phyloP scores from a whole-genome alignment of 305 asterid species.

The Vinca major region DNA sequence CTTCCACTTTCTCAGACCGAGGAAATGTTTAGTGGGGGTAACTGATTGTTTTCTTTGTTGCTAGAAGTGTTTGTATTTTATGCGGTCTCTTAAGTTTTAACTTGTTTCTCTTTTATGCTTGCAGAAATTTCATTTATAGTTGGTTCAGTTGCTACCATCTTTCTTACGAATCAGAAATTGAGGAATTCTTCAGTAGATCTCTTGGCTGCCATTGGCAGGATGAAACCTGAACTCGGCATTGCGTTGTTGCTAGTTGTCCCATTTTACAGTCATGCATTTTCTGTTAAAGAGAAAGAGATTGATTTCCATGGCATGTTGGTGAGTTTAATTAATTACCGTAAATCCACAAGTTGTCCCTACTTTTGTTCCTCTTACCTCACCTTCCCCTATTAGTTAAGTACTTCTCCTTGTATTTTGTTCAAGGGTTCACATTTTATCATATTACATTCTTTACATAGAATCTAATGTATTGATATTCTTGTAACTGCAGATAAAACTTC shows the following conservation, averaged over 20 bases:
- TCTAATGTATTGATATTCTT: conserved; percentile 3
- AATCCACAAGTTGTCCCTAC: conserved; percentile 12
- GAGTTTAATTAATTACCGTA: conserved; percentile 29
- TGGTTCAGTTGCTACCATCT: conserved; percentile 62
- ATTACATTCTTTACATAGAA: conserved; percentile 6
- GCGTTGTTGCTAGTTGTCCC: conserved; percentile 60
- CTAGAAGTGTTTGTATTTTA: conserved; percentile 5
- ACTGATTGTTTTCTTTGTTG: conserved; percentile 6
- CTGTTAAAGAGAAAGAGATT: conserved; percentile 34
- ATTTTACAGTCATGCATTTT: conserved; percentile 63
- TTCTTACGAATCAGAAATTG: conserved; percentile 51
- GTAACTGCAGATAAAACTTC: conserved; percentile 68
- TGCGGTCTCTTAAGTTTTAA: conserved; percentile 12
- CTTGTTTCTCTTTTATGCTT: conserved; percentile 19
- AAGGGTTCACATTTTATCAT: conserved; percentile 9
- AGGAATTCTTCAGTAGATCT: conserved; percentile 50
- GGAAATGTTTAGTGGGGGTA: conserved; percentile 46
- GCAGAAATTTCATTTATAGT: conserved; percentile 68
- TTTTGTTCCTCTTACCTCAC: conserved; percentile 2
- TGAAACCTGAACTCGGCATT: conserved; percentile 69
- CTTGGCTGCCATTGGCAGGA: conserved; percentile 45
- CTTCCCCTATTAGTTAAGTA: conserved; percentile 9
- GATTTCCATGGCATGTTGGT: conserved; percentile 57
- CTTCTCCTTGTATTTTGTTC: conserved; percentile 4
- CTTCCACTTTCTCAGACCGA: conserved; percentile 33